These are phyloP conservation scores for Solanum hybrid DNA, from an alignment of 305 asterid species.

Conservation along the genomic window DNA sequence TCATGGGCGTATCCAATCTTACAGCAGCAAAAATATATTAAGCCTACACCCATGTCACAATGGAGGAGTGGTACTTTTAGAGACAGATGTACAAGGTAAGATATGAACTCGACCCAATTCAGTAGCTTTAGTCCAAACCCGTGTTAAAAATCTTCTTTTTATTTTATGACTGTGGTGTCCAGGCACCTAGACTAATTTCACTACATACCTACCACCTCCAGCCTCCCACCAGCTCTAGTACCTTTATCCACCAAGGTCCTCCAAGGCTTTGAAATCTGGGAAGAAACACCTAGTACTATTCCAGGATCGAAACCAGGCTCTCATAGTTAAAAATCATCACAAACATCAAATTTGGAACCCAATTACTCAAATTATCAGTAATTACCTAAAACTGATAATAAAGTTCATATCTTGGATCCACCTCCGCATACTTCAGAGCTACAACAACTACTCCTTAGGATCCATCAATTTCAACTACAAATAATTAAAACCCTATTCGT, in stretches of 20 bases:
- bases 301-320: neutral
- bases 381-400: neutral
- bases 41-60: neutral
- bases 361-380: neutral
- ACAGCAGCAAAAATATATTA: neutral
- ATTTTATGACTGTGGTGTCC: neutral
- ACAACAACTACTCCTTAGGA: neutral
- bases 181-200: neutral
- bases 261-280: neutral
- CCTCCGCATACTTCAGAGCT: fast-evolving
- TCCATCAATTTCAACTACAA: neutral
- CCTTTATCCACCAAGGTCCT: neutral
- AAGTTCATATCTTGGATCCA: neutral
- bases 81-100: neutral
- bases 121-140: neutral
- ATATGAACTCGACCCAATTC: neutral
- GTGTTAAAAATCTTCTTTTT: neutral
- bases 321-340: neutral
- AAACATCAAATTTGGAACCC: neutral
- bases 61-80: neutral
- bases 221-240: neutral
- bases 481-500: neutral
- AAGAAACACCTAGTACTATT: neutral
- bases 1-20: neutral
- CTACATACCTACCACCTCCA: neutral